Evolutionary conservation across 129 eudicot genomes (phyloP).

Genomic region (Tagetes patula): DNA sequence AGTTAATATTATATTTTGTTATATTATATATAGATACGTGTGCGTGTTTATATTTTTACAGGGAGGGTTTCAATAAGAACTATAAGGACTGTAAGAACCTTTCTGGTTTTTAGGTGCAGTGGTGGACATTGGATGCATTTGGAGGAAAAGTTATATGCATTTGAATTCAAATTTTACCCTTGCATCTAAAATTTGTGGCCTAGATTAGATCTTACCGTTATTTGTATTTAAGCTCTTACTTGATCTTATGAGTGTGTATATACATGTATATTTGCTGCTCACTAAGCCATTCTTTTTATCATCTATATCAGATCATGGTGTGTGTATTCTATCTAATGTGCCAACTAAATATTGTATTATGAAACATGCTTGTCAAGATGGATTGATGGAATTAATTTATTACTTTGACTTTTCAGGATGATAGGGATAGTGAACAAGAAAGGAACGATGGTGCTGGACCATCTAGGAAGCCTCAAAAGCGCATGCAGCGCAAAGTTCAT

Average conservation of each 20-base stretch:
- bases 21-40: too few relatives aligned
- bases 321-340: conserved; percentile 8
- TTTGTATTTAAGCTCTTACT: not conserved
- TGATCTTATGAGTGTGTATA: not conserved
- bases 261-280: not conserved
- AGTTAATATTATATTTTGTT: not conserved
- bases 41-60: not conserved
- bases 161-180: not conserved
- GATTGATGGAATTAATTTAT: conserved; percentile 13
- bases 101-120: not conserved
- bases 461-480: conserved; percentile 76
- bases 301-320: conserved; percentile 9
- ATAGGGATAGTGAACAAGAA: conserved; percentile 86
- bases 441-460: conserved; percentile 74
- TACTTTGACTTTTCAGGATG: conserved; percentile 53
- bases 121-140: not conserved
- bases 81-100: not conserved
- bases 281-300: conserved; percentile 3
- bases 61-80: not conserved
- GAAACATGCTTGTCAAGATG: conserved; percentile 29
- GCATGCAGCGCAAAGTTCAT: conserved; percentile 54
- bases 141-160: not conserved
- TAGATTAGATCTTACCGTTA: not conserved
- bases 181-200: not conserved
- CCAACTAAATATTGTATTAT: conserved; percentile 12